Conservation (phyloP, 129 eudicot species). For the Escallonia rubra region DNA sequence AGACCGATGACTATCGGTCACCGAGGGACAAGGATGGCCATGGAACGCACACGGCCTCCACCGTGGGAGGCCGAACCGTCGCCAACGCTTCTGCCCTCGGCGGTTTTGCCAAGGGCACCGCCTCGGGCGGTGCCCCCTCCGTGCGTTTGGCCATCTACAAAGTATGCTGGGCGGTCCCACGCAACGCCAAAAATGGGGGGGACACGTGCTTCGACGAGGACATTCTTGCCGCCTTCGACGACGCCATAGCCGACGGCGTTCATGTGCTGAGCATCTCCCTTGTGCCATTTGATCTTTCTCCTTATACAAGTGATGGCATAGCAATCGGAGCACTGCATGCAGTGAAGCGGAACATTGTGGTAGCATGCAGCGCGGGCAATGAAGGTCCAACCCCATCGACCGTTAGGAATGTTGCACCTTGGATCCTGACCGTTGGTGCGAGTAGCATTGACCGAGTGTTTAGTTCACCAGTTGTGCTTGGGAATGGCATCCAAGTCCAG, state of each 20-base stretch:
- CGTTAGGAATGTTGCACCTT: conserved; percentile 24
- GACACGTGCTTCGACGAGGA: conserved; percentile 14
- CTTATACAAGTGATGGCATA: conserved; percentile 10
- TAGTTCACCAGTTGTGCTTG: conserved; percentile 17
- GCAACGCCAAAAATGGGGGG: not conserved
- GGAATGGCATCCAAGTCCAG: conserved; percentile 19
- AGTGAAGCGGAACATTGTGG: conserved; percentile 15
- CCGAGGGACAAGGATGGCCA: conserved; percentile 29
- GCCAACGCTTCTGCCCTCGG: conserved; percentile 3
- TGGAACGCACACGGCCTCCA: conserved; percentile 36
- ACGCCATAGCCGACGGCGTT: conserved; percentile 32
- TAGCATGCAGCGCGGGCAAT: conserved; percentile 27
- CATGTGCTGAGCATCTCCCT: conserved; percentile 24
- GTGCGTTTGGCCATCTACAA: conserved; percentile 35
- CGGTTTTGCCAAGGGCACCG: conserved; percentile 31
- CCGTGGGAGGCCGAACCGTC: conserved; percentile 23
- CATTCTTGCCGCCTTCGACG: conserved; percentile 31
- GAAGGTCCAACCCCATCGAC: conserved; percentile 15
- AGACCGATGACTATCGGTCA: conserved; percentile 13
- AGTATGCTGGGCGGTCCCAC: conserved; percentile 28
- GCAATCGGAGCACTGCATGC: conserved; percentile 29
- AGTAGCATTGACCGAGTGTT: conserved; percentile 26
- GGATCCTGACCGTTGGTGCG: conserved; percentile 35
- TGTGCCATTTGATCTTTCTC: not conserved
- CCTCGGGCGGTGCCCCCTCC: conserved; percentile 26